Percentiles rank a stretch among this genome's conserved stretches.
phyloP scores from a whole-genome alignment of 139 green algal genomes.

The Choricystis sp. region DNA sequence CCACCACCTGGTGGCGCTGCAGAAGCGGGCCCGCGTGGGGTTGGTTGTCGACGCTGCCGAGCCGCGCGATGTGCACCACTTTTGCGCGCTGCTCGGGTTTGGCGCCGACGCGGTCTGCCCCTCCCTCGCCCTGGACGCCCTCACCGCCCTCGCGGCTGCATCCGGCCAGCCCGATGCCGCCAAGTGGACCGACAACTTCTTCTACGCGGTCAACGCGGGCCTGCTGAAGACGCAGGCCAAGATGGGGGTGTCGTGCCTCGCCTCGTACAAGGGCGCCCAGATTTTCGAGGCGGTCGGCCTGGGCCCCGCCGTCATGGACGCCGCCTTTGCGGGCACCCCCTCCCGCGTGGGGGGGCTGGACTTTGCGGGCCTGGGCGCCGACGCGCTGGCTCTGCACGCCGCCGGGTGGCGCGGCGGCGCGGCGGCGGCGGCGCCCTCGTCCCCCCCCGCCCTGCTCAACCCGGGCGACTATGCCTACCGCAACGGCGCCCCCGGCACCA shows the following conservation, averaged over 20 bases:
- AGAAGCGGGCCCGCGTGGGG: conserved; percentile 45
- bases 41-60: conserved; percentile 73
- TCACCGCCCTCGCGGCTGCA: conserved; percentile 53
- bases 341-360: conserved; percentile 54
- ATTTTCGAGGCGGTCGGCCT: conserved; percentile 92
- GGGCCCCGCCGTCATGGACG: conserved; percentile 50
- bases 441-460: neutral
- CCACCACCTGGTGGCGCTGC: conserved; percentile 58
- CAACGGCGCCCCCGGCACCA: conserved; percentile 16
- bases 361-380: conserved; percentile 39
- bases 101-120: conserved; percentile 84
- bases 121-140: conserved; percentile 81
- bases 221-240: conserved; percentile 78
- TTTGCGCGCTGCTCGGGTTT: conserved; percentile 83
- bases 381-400: conserved; percentile 56
- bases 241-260: conserved; percentile 92
- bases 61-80: conserved; percentile 70
- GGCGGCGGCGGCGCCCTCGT: neutral
- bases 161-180: conserved; percentile 48
- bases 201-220: conserved; percentile 48
- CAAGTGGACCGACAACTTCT: conserved; percentile 54
- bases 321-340: conserved; percentile 79
- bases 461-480: neutral
- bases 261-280: conserved; percentile 93
- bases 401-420: conserved; percentile 17